These are phyloP conservation scores for Prosopis cineraria DNA, from an alignment of 306 rosid species.

Conservation along the genomic window DNA sequence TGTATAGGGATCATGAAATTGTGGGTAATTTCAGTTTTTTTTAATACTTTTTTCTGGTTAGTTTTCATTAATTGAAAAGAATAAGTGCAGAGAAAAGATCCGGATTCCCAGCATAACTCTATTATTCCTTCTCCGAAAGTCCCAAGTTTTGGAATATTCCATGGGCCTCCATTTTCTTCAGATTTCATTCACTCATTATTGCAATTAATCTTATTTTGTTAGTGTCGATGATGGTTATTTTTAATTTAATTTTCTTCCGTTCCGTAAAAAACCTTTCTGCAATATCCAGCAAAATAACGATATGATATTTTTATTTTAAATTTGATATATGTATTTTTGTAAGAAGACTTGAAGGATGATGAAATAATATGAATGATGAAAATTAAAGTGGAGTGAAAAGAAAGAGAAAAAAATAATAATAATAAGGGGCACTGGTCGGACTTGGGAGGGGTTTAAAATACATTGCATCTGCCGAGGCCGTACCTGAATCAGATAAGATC, in stretches of 20 bases:
- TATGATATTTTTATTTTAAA: neutral
- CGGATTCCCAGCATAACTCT: neutral
- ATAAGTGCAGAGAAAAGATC: neutral
- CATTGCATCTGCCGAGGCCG: slow-evolving; percentile 46
- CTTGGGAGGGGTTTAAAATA: slow-evolving; percentile 34
- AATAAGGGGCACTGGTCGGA: too few relatives aligned
- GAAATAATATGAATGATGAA: too few relatives aligned
- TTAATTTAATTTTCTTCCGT: neutral
- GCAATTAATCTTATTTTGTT: too few relatives aligned
- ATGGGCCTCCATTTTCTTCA: neutral
- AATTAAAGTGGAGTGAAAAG: too few relatives aligned
- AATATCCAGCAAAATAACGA: too few relatives aligned
- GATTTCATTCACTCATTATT: neutral
- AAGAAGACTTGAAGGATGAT: too few relatives aligned
- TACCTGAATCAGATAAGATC: slow-evolving; percentile 64
- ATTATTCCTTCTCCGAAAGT: neutral
- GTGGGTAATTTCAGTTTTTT: too few relatives aligned
- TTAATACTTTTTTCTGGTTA: too few relatives aligned
- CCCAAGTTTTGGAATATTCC: neutral
- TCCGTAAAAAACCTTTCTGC: too few relatives aligned
- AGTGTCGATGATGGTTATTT: neutral
- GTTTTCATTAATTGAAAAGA: neutral
- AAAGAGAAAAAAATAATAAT: too few relatives aligned
- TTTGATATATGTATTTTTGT: neutral
- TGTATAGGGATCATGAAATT: too few relatives aligned